These are phyloP conservation scores for Penicillium sp. DNA, from an alignment of 2,329 filamentous ascomycete genomes.

Conservation along the genomic window DNA sequence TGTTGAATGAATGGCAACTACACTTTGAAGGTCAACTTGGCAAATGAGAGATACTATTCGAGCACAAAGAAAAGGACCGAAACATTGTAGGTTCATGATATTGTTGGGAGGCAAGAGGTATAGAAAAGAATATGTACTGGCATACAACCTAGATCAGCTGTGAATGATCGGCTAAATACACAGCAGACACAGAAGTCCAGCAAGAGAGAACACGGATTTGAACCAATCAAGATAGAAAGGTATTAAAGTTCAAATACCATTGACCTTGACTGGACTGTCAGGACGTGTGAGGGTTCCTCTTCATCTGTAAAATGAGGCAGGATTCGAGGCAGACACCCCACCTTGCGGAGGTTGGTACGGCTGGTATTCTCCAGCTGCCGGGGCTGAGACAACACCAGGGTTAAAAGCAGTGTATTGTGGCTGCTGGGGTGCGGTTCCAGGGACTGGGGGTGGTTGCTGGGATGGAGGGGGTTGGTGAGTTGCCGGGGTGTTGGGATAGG, in stretches of 20 bases:
- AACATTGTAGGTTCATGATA: constrained; percentile 4
- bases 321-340: constrained; percentile 34
- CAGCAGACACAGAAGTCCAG: constrained; percentile 5
- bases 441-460: constrained; percentile 38
- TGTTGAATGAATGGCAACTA: too few relatives aligned
- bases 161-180: constrained; percentile 17
- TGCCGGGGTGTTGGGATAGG: constrained; percentile 32
- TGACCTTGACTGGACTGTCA: background rate
- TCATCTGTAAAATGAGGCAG: constrained; percentile 41
- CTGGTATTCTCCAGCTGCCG: constrained; percentile 34
- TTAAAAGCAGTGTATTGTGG: constrained; percentile 36
- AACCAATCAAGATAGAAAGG: background rate
- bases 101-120: constrained; percentile 8
- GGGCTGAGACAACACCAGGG: constrained; percentile 22
- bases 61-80: too few relatives aligned
- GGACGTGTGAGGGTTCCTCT: background rate
- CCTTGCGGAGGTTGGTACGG: constrained; percentile 38
- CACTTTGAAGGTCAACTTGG: too few relatives aligned
- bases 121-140: constrained; percentile 20
- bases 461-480: constrained; percentile 32
- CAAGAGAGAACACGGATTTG: constrained; percentile 6
- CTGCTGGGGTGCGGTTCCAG: constrained; percentile 27
- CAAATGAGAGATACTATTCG: too few relatives aligned
- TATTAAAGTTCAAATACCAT: background rate
- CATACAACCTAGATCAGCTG: constrained; percentile 12